Evolutionary conservation across 2,329 filamentous ascomycete genomes (phyloP).

Genomic region (Colletotrichum aenigma): DNA sequence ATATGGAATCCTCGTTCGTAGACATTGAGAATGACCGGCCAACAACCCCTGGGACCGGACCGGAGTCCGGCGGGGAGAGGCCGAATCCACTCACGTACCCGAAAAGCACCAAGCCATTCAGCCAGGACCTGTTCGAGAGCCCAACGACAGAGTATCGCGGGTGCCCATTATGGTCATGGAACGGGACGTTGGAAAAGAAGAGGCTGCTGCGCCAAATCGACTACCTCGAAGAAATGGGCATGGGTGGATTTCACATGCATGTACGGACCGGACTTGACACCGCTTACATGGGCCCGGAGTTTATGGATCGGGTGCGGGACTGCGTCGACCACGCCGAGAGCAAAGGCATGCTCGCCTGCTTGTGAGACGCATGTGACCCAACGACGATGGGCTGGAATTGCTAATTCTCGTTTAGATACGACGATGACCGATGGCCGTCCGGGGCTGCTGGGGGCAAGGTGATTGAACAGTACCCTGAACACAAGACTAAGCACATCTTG

Average conservation of each 20-base stretch:
- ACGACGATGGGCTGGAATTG: background rate
- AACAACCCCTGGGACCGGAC: background rate
- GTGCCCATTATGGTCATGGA: constrained; percentile 34
- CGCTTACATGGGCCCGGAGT: constrained; percentile 33
- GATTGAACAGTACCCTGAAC: constrained; percentile 26
- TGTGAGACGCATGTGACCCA: constrained; percentile 17
- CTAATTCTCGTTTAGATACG: constrained; percentile 13
- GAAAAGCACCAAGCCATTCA: constrained; percentile 26
- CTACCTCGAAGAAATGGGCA: constrained; percentile 31
- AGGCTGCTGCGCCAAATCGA: constrained; percentile 33
- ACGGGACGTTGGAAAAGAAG: constrained; percentile 28
- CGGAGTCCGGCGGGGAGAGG: background rate
- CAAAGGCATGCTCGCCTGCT: constrained; percentile 34
- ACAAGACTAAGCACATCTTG: constrained; percentile 30
- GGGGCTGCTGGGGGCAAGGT: constrained; percentile 32
- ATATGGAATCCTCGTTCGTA: constrained; percentile 5
- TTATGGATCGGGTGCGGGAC: constrained; percentile 29
- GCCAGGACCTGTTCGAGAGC: constrained; percentile 27
- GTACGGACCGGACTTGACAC: constrained; percentile 34
- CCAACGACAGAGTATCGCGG: constrained; percentile 35
- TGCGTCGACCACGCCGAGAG: constrained; percentile 34
- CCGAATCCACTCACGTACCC: constrained; percentile 32
- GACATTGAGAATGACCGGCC: background rate
- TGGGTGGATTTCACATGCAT: constrained; percentile 36
- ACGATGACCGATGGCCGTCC: constrained; percentile 35